Conservation (phyloP, 768 basidiomycete genomes). For the Mrakia hoshinonis region DNA sequence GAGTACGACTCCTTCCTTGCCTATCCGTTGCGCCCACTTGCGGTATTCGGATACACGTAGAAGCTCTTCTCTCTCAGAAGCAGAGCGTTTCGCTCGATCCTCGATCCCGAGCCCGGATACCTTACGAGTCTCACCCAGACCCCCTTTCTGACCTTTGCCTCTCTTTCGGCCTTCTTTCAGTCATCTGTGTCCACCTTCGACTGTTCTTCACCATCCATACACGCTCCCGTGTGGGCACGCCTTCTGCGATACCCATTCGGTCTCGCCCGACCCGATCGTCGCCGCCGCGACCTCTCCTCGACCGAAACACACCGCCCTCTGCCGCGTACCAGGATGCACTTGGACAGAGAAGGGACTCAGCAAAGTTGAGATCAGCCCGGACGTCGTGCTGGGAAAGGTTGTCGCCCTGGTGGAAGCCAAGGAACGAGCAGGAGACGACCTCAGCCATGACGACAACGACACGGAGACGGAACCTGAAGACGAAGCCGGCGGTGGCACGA, state of each 20-base stretch:
- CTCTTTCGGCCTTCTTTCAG: constrained; percentile 27
- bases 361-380: constrained; percentile 30
- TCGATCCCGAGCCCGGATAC: not conserved
- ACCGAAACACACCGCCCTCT: constrained; percentile 26
- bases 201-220: constrained; percentile 46
- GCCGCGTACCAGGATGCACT: not conserved
- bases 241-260: constrained; percentile 44
- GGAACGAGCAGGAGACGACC: constrained; percentile 31
- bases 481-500: not conserved
- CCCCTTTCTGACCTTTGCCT: not conserved
- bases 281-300: not conserved
- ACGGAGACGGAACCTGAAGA: constrained; percentile 3
- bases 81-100: too few species aligned
- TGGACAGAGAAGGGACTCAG: constrained; percentile 30
- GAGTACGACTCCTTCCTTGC: constrained; percentile 20
- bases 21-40: not conserved
- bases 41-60: not conserved
- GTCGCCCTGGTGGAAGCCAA: constrained; percentile 5
- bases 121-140: not conserved
- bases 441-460: not conserved
- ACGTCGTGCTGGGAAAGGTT: constrained; percentile 28
- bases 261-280: not conserved
- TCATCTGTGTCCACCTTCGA: constrained; percentile 35
- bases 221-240: constrained; percentile 76
- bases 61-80: not conserved